Evolutionary conservation across 148 eudicot species (phyloP).

Genomic region (Fagopyrum esculentum): DNA sequence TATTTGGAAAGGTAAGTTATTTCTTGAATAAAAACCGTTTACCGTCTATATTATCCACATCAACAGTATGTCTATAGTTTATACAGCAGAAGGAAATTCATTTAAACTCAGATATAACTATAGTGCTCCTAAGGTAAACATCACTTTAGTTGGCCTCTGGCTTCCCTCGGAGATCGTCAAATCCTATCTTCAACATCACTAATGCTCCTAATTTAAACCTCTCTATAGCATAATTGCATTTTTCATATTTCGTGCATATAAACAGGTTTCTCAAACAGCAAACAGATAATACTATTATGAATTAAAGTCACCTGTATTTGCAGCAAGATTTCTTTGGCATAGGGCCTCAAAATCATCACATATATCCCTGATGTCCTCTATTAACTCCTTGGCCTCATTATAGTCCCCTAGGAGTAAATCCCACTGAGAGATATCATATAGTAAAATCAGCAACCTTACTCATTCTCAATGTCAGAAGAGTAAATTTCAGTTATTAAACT

Average conservation of each 20-base stretch:
- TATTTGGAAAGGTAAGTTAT: neutral
- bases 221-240: too few relatives aligned
- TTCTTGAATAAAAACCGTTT: neutral
- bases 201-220: too few relatives aligned
- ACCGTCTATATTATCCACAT: neutral
- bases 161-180: too few relatives aligned
- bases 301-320: constrained; percentile 64
- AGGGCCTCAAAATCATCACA: constrained; percentile 93
- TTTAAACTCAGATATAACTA: neutral
- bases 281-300: neutral
- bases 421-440: constrained; percentile 46
- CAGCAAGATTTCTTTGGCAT: constrained; percentile 96
- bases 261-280: neutral
- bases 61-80: neutral
- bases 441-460: constrained; percentile 4
- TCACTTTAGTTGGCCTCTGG: neutral
- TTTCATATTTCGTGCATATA: too few relatives aligned
- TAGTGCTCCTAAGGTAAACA: neutral
- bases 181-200: too few relatives aligned
- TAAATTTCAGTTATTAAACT: constrained; percentile 22
- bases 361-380: constrained; percentile 82
- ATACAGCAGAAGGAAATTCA: neutral
- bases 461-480: neutral
- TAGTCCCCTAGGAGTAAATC: constrained; percentile 81
- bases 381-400: constrained; percentile 70